phyloP scores from a whole-genome alignment of 768 basidiomycete species.

The Lanmaoa rubissima region DNA sequence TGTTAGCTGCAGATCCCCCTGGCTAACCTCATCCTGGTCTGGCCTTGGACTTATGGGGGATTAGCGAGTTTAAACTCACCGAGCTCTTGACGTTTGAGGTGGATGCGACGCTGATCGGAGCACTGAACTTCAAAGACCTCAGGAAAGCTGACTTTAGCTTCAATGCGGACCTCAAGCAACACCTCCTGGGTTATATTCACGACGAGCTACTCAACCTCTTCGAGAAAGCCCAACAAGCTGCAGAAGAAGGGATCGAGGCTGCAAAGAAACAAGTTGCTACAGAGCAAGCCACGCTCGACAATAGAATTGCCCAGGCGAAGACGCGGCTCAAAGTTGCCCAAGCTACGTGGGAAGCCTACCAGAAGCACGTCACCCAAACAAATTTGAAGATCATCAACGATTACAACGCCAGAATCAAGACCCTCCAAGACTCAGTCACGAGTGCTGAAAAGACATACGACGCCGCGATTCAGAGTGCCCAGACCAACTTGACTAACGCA shows the following conservation, averaged over 20 bases:
- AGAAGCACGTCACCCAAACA: not conserved
- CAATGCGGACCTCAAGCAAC: slow-evolving; percentile 6
- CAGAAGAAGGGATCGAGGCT: slow-evolving; percentile 1
- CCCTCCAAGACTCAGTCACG: not conserved
- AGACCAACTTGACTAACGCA: not conserved
- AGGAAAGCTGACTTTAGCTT: slow-evolving; percentile 2
- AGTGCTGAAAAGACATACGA: not conserved
- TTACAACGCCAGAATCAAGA: not conserved
- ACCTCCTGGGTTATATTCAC: slow-evolving; percentile 5
- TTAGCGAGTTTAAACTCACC: slow-evolving; percentile 6
- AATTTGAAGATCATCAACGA: not conserved
- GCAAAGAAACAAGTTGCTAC: not conserved
- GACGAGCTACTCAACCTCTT: slow-evolving; percentile 1
- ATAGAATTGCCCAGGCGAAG: not conserved
- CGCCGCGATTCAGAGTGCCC: not conserved
- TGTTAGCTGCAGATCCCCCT: not conserved
- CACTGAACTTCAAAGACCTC: slow-evolving; percentile 3
- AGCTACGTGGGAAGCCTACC: not conserved
- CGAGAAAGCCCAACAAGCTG: not conserved
- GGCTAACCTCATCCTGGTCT: not conserved
- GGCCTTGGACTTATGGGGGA: not conserved
- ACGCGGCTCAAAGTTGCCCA: not conserved
- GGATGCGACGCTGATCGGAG: slow-evolving; percentile 8
- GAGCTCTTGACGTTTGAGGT: slow-evolving; percentile 1
- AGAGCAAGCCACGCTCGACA: not conserved